These are phyloP conservation scores for Aristolochia fimbriata DNA, from an alignment of 164 flowering plant genomes.

Conservation along the genomic window DNA sequence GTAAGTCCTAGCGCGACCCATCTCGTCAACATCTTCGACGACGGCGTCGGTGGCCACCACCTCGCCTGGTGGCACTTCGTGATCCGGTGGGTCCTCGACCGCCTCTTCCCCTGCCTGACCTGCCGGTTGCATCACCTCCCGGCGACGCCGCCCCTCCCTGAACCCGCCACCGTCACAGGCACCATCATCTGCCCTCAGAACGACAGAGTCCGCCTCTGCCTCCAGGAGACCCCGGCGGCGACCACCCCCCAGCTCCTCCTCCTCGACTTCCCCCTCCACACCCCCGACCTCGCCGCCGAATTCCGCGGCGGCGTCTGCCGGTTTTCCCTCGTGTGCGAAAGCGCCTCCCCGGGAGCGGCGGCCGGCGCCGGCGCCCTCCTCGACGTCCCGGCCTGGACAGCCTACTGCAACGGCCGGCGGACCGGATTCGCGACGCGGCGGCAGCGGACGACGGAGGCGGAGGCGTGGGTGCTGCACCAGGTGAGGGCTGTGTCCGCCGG, in stretches of 20 bases:
- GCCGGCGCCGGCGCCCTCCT: constrained; percentile 28
- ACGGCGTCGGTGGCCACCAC: not conserved
- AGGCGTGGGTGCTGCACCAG: constrained; percentile 4
- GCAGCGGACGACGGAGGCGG: constrained; percentile 1
- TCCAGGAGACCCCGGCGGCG: not conserved
- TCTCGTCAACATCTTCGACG: not conserved
- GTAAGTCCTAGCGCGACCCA: not conserved
- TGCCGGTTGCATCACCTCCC: not conserved
- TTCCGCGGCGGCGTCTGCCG: too few relatives aligned
- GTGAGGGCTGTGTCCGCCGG: constrained; percentile 3
- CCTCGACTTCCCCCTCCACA: too few relatives aligned
- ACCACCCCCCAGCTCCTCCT: too few relatives aligned
- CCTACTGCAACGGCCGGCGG: constrained; percentile 3
- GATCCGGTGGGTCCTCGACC: constrained; percentile 1
- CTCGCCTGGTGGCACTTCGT: not conserved
- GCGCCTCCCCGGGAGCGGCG: too few relatives aligned
- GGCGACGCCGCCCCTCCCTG: too few relatives aligned
- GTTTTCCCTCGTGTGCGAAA: too few relatives aligned
- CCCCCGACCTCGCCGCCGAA: too few relatives aligned
- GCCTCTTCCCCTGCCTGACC: not conserved
- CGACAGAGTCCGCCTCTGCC: constrained; percentile 5
- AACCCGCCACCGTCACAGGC: not conserved
- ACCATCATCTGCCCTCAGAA: constrained; percentile 3
- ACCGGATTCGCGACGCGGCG: constrained; percentile 2
- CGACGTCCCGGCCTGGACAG: constrained; percentile 20